These are phyloP conservation scores for Tylopilus sp. DNA, from an alignment of 1,284 basidiomycete species.

Conservation along the genomic window DNA sequence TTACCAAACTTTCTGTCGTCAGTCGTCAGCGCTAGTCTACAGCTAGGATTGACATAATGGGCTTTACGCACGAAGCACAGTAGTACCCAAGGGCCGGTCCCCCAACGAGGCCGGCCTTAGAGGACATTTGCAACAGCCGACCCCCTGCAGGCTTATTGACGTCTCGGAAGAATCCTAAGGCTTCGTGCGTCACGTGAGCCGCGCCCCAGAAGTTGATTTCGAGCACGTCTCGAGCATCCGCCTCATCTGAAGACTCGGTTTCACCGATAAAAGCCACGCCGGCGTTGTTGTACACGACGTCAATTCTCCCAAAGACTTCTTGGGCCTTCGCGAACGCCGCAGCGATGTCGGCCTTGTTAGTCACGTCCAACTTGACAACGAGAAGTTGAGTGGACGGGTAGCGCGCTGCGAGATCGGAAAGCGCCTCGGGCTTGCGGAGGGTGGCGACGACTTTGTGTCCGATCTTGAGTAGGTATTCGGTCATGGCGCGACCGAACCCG, in stretches of 20 bases:
- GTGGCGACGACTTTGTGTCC: conserved; percentile 37
- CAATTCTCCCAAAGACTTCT: conserved; percentile 38
- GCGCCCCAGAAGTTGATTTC: conserved; percentile 39
- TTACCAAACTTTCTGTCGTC: conserved; percentile 25
- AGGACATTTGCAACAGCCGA: conserved; percentile 34
- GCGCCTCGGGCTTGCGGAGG: conserved; percentile 27
- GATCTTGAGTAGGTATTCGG: conserved; percentile 29
- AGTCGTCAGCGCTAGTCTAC: not conserved
- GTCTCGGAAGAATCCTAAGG: conserved; percentile 38
- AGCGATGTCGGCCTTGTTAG: conserved; percentile 22
- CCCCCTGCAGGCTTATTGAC: conserved; percentile 36
- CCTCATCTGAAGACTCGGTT: conserved; percentile 24
- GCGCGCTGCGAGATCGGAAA: conserved; percentile 27
- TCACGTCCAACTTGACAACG: conserved; percentile 41
- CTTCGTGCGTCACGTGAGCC: conserved; percentile 28
- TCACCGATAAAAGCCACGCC: conserved; percentile 17
- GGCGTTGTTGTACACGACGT: conserved; percentile 41
- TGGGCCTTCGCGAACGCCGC: conserved; percentile 35
- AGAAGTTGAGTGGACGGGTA: conserved; percentile 35
- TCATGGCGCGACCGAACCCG: conserved; percentile 27
- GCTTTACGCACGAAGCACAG: conserved; percentile 25
- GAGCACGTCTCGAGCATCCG: conserved; percentile 29
- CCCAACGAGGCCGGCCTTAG: conserved; percentile 20
- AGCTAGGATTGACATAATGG: fast-evolving
- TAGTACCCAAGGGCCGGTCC: conserved; percentile 12